Conservation (phyloP, 352 stramenopile species). For the Globisporangium nodosum region DNA sequence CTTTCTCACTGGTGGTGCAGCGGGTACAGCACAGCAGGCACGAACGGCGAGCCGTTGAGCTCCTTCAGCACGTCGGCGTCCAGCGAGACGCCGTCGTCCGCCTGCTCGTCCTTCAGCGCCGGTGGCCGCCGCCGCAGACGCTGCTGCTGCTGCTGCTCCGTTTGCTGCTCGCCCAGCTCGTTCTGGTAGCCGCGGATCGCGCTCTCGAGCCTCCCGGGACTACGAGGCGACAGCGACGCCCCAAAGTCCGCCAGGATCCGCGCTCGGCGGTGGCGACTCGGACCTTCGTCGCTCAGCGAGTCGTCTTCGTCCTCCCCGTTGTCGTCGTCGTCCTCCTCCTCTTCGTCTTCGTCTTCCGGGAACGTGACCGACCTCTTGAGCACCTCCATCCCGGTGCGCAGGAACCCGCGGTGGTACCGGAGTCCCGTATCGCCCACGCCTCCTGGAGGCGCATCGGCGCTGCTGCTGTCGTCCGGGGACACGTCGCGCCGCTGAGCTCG, state of each 20-base stretch:
- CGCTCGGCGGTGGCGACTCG: background rate
- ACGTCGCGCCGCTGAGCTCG: background rate
- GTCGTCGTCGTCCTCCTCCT: background rate
- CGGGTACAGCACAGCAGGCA: conserved; percentile 54
- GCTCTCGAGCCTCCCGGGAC: conserved; percentile 26
- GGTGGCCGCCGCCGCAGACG: conserved; percentile 1
- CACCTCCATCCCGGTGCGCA: conserved; percentile 59
- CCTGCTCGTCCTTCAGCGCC: conserved; percentile 34
- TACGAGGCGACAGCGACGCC: conserved; percentile 14
- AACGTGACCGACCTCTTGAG: conserved; percentile 15
- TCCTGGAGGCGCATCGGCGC: background rate
- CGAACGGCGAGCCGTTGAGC: conserved; percentile 32
- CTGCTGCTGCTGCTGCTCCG: background rate
- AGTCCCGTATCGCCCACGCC: conserved; percentile 11
- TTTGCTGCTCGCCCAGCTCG: conserved; percentile 7
- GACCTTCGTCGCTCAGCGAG: background rate
- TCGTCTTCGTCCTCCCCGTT: conserved; percentile 2
- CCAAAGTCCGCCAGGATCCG: background rate
- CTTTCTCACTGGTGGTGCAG: conserved; percentile 17
- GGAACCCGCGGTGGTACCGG: conserved; percentile 45
- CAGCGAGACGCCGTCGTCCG: conserved; percentile 9
- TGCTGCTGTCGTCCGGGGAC: background rate
- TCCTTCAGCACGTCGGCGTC: conserved; percentile 22
- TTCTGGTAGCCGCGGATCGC: conserved; percentile 31
- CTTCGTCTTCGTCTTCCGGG: conserved; percentile 10